phyloP scores from a whole-genome alignment of 2,329 filamentous ascomycete genomes.

The Botrytis squamosa region DNA sequence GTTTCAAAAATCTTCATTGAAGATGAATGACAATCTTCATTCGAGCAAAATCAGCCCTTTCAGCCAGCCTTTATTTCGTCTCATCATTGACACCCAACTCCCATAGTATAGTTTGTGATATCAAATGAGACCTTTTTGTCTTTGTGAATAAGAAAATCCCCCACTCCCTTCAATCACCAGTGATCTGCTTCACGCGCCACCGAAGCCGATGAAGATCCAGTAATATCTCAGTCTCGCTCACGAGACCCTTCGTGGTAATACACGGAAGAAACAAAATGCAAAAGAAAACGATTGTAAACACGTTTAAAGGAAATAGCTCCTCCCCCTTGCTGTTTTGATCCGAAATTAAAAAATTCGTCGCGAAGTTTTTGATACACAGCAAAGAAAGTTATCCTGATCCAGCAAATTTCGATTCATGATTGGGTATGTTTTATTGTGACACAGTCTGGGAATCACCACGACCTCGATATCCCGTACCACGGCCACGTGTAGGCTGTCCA shows the following conservation, averaged over 20 bases:
- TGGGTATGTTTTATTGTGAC: conserved; percentile 28
- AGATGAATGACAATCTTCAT: conserved; percentile 5
- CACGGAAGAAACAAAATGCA: conserved; percentile 26
- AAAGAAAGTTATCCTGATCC: conserved; percentile 29
- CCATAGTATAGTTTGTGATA: conserved; percentile 1
- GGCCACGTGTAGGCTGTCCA: conserved; percentile 32
- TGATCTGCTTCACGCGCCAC: conserved; percentile 10
- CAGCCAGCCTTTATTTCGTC: conserved; percentile 12
- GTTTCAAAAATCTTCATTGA: not conserved
- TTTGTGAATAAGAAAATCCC: not conserved
- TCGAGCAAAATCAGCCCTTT: not conserved
- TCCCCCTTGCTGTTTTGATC: conserved; percentile 23
- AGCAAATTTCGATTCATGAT: conserved; percentile 16
- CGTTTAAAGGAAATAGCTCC: conserved; percentile 26
- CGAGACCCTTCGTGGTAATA: conserved; percentile 34
- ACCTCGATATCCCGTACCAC: conserved; percentile 36
- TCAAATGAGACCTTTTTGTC: conserved; percentile 2
- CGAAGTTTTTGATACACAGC: conserved; percentile 35
- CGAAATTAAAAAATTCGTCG: conserved; percentile 29
- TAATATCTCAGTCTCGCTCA: conserved; percentile 24
- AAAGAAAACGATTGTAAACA: conserved; percentile 28
- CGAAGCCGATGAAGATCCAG: conserved; percentile 23
- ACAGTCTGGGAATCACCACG: conserved; percentile 32
- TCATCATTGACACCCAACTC: conserved; percentile 13
- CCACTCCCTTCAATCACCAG: not conserved